Conservation (phyloP, 345 rosid genomes). For the Bruguiera sexangula region DNA sequence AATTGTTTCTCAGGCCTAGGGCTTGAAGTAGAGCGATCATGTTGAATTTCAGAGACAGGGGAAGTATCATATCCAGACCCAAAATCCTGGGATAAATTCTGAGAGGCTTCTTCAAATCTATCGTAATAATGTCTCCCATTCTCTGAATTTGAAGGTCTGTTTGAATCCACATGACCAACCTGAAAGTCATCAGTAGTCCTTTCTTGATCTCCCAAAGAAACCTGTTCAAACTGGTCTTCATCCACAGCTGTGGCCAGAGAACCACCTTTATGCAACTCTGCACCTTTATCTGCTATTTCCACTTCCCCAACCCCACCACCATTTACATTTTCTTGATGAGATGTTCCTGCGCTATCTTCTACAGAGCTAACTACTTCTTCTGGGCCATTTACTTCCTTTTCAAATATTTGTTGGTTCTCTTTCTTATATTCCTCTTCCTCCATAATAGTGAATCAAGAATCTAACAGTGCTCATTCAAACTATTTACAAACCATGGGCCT, state of each 20-base stretch:
- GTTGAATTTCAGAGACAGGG: slow-evolving; percentile 33
- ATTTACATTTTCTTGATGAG: slow-evolving; percentile 32
- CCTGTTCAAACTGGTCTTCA: slow-evolving; percentile 80
- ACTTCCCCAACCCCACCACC: slow-evolving; percentile 22
- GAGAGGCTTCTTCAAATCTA: slow-evolving; percentile 36
- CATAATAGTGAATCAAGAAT: slow-evolving; percentile 35
- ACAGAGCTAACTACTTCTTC: slow-evolving; percentile 28
- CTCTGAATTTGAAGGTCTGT: slow-evolving; percentile 41
- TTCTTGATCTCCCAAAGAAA: slow-evolving; percentile 68
- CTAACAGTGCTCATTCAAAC: slow-evolving; percentile 36
- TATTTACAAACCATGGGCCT: slow-evolving; percentile 29
- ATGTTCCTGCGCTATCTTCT: slow-evolving; percentile 39
- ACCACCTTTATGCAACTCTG: slow-evolving; percentile 27
- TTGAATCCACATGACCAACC: slow-evolving; percentile 30
- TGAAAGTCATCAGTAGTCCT: slow-evolving; percentile 34
- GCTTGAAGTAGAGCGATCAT: slow-evolving; percentile 46
- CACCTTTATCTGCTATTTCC: slow-evolving; percentile 22
- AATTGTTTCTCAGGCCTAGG: slow-evolving; percentile 51
- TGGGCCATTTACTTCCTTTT: slow-evolving; percentile 17
- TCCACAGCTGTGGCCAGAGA: slow-evolving; percentile 38
- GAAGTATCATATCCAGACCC: slow-evolving; percentile 42
- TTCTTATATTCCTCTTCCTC: slow-evolving; percentile 73
- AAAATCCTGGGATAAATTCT: slow-evolving; percentile 25
- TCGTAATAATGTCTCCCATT: slow-evolving; percentile 36
- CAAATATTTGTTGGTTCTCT: slow-evolving; percentile 39